phyloP scores from a whole-genome alignment of 352 stramenopile species.

The Globisporangium paroecandrum region DNA sequence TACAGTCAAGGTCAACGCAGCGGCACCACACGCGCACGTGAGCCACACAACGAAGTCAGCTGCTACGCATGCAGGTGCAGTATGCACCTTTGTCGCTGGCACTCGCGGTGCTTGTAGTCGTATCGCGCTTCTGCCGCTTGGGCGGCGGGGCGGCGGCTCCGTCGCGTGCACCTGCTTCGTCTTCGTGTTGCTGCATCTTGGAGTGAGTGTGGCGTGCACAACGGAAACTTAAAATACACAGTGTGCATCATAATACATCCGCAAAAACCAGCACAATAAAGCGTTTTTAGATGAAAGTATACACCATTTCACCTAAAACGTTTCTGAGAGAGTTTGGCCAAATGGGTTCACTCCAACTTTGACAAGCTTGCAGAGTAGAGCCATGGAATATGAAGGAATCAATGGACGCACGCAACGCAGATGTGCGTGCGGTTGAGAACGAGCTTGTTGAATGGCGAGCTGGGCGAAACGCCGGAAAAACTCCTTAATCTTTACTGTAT shows the following conservation, averaged over 20 bases:
- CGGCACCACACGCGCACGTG: not conserved
- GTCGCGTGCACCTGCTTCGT: not conserved
- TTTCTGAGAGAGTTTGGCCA: too few species aligned
- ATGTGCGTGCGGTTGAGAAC: not conserved
- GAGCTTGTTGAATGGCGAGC: too few species aligned
- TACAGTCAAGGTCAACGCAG: not conserved
- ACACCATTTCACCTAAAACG: too few species aligned
- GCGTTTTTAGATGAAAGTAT: too few species aligned
- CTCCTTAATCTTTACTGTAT: not conserved
- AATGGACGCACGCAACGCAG: too few species aligned
- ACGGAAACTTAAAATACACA: not conserved
- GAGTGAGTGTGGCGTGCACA: not conserved
- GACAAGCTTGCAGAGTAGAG: too few species aligned
- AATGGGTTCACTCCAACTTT: too few species aligned
- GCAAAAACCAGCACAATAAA: not conserved
- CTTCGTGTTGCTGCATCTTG: not conserved
- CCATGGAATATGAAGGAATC: too few species aligned
- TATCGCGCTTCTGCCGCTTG: slow-evolving; percentile 7
- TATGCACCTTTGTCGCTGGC: not conserved
- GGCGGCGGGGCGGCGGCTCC: not conserved
- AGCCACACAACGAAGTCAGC: not conserved
- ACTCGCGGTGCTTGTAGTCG: too few species aligned
- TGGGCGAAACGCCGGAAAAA: too few species aligned
- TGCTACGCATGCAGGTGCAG: too few species aligned
- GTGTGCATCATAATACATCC: not conserved